These are phyloP conservation scores for Carnegiea gigantea DNA, from an alignment of 179 eudicot species.

Conservation along the genomic window DNA sequence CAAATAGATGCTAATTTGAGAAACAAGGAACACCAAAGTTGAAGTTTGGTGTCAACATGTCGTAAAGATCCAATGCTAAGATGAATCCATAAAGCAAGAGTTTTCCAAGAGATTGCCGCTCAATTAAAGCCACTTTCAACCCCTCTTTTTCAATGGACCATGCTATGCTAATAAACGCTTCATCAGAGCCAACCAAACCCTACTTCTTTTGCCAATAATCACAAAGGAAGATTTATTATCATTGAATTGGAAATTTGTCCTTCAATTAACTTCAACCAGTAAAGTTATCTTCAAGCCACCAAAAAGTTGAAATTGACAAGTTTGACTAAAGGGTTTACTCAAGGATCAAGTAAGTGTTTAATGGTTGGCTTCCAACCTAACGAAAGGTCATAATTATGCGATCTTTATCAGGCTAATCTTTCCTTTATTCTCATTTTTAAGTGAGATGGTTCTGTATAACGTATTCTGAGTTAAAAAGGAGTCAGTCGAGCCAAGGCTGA, in stretches of 20 bases:
- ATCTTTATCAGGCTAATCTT: neutral
- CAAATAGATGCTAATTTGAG: neutral
- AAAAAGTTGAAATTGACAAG: neutral
- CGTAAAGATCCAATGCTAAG: neutral
- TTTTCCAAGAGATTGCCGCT: neutral
- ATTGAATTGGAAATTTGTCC: neutral
- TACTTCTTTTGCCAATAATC: neutral
- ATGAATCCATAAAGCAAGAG: neutral
- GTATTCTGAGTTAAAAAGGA: no score
- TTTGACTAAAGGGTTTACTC: neutral
- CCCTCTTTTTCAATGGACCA: neutral
- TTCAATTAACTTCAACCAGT: neutral
- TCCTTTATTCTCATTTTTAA: no score
- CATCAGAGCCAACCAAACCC: neutral
- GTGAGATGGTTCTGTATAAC: no score
- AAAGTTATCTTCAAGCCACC: neutral
- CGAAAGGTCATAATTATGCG: neutral
- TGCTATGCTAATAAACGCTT: neutral
- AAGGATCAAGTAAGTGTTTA: neutral
- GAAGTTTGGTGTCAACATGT: neutral
- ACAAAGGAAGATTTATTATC: conserved; percentile 1
- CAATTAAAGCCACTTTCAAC: neutral
- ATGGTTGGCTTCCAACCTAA: neutral
- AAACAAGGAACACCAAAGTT: neutral
- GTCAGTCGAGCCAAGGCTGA: no score